phyloP scores from a whole-genome alignment of 139 green algal genomes.

The Picochlorum sp. region DNA sequence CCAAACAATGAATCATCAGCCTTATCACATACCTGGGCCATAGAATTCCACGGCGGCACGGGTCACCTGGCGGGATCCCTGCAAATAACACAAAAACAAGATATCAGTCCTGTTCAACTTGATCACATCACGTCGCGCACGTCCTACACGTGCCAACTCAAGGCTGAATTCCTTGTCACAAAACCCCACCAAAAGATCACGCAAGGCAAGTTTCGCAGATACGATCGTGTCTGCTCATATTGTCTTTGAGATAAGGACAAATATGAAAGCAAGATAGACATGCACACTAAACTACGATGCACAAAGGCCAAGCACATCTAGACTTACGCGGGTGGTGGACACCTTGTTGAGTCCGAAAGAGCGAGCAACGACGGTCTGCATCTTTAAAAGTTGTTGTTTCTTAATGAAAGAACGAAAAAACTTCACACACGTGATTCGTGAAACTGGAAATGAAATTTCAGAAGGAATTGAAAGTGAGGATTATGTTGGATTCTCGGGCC shows the following conservation, averaged over 20 bases:
- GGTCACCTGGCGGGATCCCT: background rate
- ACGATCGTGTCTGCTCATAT: no score
- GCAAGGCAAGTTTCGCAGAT: no score
- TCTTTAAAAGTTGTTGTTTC: background rate
- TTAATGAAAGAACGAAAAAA: background rate
- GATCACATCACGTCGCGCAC: background rate
- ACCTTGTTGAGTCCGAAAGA: background rate
- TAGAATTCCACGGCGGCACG: slow-evolving; percentile 11
- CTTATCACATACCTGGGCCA: slow-evolving; percentile 4
- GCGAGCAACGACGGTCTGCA: background rate
- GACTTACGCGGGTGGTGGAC: background rate
- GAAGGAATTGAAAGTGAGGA: background rate
- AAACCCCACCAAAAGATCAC: no score
- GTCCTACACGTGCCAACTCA: no score
- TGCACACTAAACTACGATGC: background rate
- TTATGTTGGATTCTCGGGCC: background rate
- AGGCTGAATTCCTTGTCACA: no score
- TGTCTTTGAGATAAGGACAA: no score
- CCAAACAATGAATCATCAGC: no score
- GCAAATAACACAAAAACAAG: background rate
- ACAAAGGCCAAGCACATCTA: background rate
- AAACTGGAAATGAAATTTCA: background rate
- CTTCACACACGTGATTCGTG: background rate
- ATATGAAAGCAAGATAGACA: background rate
- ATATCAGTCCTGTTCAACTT: background rate